These are phyloP conservation scores for Phytophthora podocarpi DNA, from an alignment of 352 stramenopile species.

Conservation along the genomic window DNA sequence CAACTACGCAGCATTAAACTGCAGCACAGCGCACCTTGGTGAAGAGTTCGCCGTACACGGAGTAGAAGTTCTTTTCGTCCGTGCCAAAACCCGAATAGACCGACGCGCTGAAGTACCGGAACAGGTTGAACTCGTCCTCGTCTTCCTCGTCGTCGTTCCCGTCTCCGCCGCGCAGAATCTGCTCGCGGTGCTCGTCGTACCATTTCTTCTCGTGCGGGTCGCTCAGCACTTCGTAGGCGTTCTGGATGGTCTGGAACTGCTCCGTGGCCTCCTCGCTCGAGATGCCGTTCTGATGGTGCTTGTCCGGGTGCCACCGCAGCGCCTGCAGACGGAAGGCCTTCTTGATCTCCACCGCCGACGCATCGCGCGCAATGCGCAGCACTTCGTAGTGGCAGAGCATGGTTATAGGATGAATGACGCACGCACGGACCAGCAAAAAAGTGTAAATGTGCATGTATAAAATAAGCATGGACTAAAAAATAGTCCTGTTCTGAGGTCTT, in stretches of 20 bases:
- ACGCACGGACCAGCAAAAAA: conserved; percentile 11
- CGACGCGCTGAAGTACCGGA: conserved; percentile 78
- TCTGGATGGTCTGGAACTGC: conserved; percentile 88
- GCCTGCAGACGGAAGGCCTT: conserved; percentile 80
- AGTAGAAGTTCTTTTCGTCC: conserved; percentile 80
- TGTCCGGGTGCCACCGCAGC: conserved; percentile 87
- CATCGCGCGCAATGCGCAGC: conserved; percentile 66
- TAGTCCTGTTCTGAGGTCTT: neutral
- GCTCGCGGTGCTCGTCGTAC: conserved; percentile 90
- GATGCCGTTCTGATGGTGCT: conserved; percentile 78
- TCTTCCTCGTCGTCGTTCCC: conserved; percentile 35
- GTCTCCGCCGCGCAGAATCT: conserved; percentile 80
- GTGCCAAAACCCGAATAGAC: conserved; percentile 82
- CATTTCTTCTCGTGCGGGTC: conserved; percentile 87
- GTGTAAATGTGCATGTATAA: conserved; percentile 1
- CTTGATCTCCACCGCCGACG: conserved; percentile 63
- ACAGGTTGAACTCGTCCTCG: conserved; percentile 71
- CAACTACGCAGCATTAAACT: neutral
- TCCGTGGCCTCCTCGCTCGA: conserved; percentile 76
- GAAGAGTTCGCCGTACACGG: conserved; percentile 76
- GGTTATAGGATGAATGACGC: neutral
- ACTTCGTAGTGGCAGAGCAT: conserved; percentile 90
- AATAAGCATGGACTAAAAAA: conserved; percentile 5
- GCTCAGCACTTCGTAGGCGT: conserved; percentile 86
- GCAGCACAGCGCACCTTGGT: conserved; percentile 46